Conservation (phyloP, 108 stramenopile genomes). For the Skeletonema grethae region DNA sequence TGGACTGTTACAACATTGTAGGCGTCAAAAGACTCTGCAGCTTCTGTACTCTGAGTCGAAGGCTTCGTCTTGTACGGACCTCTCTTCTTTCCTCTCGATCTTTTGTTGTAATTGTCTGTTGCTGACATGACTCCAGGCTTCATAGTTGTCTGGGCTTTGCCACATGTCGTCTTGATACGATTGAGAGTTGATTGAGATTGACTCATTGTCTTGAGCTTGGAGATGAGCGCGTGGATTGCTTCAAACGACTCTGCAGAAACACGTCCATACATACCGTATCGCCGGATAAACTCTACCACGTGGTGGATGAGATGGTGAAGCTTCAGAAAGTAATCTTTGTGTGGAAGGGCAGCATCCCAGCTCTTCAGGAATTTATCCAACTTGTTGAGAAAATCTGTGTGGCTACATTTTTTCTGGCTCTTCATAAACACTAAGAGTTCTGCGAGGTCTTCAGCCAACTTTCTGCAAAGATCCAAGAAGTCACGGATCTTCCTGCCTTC, state of each 20-base stretch:
- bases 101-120: background rate
- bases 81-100: background rate
- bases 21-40: background rate
- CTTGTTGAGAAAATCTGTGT: background rate
- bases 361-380: background rate
- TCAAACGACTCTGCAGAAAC: background rate
- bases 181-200: background rate
- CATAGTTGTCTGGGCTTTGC: background rate
- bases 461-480: background rate
- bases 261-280: background rate
- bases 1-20: background rate
- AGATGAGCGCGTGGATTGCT: background rate
- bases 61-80: background rate
- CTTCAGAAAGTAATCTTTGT: conserved; percentile 6
- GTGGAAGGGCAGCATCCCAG: conserved; percentile 1
- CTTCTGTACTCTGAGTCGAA: background rate
- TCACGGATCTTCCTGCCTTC: background rate
- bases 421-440: background rate
- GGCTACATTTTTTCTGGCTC: background rate
- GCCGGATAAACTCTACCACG: background rate
- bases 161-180: background rate
- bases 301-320: conserved; percentile 4
- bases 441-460: background rate
- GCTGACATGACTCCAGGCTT: background rate
- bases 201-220: background rate